A percentile compares a stretch with the other conserved stretches of the same genome.
These are phyloP conservation scores for Pseudopyrenochaeta lycopersici DNA, from an alignment of 2,329 filamentous ascomycete species.

Conservation along the genomic window DNA sequence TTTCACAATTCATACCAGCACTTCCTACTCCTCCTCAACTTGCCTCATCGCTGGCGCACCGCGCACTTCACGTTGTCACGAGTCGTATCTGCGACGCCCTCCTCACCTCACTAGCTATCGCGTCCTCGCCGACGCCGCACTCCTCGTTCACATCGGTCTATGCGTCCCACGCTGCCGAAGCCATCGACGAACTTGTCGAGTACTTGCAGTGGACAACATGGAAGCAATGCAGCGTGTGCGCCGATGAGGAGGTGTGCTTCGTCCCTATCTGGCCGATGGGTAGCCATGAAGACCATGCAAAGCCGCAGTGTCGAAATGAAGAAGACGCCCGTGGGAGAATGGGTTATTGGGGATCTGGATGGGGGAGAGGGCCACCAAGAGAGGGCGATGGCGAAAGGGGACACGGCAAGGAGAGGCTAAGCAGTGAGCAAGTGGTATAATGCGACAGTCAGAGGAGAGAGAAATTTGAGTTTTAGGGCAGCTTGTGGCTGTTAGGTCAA, in stretches of 20 bases:
- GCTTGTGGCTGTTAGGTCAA: no score
- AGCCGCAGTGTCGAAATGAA: conserved; percentile 53
- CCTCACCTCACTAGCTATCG: conserved; percentile 27
- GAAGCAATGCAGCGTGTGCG: conserved; percentile 66
- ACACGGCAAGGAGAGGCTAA: neutral
- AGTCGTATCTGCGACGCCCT: conserved; percentile 47
- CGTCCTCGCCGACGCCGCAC: conserved; percentile 14
- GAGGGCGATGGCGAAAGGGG: neutral
- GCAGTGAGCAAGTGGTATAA: no score
- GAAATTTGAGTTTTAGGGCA: no score
- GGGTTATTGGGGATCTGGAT: conserved; percentile 36
- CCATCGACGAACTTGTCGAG: conserved; percentile 54
- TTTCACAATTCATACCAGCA: conserved; percentile 52
- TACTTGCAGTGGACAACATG: conserved; percentile 68
- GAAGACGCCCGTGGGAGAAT: conserved; percentile 6
- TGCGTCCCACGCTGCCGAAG: conserved; percentile 35
- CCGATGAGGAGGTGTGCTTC: conserved; percentile 64
- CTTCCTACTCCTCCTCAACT: conserved; percentile 18
- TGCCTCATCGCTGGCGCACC: conserved; percentile 36
- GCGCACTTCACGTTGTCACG: conserved; percentile 40
- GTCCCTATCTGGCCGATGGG: conserved; percentile 73
- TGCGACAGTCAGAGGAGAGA: no score
- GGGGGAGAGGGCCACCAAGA: neutral
- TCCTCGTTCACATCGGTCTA: conserved; percentile 3
- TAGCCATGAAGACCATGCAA: conserved; percentile 61